These are phyloP conservation scores for Edaphochlamys debaryana DNA, from an alignment of 139 green algal species.

Conservation along the genomic window DNA sequence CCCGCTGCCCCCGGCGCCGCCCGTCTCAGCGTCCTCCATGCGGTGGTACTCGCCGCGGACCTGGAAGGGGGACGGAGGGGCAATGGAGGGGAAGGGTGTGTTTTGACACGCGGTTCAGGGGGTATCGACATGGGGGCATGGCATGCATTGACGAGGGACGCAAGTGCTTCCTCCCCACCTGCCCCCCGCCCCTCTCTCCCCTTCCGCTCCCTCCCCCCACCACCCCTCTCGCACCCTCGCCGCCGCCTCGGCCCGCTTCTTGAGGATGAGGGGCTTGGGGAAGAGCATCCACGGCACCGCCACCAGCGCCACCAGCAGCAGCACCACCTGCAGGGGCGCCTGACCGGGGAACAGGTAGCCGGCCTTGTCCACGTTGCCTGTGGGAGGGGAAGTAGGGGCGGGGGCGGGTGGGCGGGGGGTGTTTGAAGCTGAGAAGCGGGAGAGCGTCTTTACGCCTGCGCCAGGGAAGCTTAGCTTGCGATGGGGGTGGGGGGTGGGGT, in stretches of 20 bases:
- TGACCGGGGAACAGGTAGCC: constrained; percentile 70
- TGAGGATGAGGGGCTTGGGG: constrained; percentile 96
- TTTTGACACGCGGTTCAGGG: too few species aligned
- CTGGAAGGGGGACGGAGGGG: neutral
- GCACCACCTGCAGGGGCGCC: constrained; percentile 76
- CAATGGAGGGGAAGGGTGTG: too few species aligned
- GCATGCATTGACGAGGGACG: too few species aligned
- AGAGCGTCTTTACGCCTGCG: too few species aligned
- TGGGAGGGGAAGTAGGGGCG: neutral
- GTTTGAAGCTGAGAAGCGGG: too few species aligned
- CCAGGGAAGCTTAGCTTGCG: too few species aligned
- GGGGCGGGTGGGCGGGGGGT: too few species aligned
- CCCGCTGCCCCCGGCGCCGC: neutral
- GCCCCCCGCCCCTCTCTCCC: too few species aligned
- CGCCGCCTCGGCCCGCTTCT: constrained; percentile 76
- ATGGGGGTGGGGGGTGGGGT: too few species aligned
- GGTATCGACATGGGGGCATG: too few species aligned
- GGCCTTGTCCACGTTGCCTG: constrained; percentile 21
- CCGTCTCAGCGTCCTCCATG: constrained; percentile 8
- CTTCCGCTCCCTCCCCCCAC: too few species aligned
- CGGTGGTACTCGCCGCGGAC: constrained; percentile 20
- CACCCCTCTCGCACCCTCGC: constrained; percentile 39
- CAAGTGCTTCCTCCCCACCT: too few species aligned
- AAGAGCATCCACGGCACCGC: constrained; percentile 97
- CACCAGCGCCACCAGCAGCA: constrained; percentile 87